Evolutionary conservation across 78 protist species (phyloP).

Genomic region (Abeoforma whisleri): DNA sequence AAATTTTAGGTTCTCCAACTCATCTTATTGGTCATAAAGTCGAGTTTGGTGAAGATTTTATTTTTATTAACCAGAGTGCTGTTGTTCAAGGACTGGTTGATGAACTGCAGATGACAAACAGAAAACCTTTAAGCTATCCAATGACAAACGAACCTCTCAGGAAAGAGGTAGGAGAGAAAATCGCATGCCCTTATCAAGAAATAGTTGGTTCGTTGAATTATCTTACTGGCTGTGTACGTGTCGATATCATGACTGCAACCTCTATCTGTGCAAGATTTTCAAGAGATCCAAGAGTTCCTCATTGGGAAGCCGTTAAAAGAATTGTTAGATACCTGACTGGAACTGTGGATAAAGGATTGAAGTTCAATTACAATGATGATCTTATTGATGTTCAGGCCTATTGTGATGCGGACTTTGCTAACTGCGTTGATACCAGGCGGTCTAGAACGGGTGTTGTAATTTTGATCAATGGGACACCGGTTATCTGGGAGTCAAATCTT

Average conservation of each 20-base stretch:
- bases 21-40: too few species aligned
- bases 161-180: background rate
- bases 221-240: background rate
- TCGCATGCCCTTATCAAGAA: background rate
- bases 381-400: background rate
- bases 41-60: too few species aligned
- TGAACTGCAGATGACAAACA: background rate
- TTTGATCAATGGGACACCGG: background rate
- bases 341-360: background rate
- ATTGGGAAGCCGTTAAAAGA: background rate
- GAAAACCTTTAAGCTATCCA: background rate
- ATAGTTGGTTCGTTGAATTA: background rate
- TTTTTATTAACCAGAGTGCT: background rate
- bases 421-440: background rate
- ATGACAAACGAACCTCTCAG: background rate
- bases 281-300: background rate
- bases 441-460: background rate
- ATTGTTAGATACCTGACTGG: background rate
- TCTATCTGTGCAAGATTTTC: background rate
- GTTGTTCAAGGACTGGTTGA: background rate
- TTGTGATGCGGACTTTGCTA: background rate
- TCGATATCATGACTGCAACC: background rate
- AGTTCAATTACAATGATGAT: background rate
- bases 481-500: background rate
- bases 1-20: too few species aligned